Percentiles rank a stretch among this genome's conserved stretches.
Conservation (phyloP, 2,329 filamentous ascomycete genomes). For the Ascochyta pisi region DNA sequence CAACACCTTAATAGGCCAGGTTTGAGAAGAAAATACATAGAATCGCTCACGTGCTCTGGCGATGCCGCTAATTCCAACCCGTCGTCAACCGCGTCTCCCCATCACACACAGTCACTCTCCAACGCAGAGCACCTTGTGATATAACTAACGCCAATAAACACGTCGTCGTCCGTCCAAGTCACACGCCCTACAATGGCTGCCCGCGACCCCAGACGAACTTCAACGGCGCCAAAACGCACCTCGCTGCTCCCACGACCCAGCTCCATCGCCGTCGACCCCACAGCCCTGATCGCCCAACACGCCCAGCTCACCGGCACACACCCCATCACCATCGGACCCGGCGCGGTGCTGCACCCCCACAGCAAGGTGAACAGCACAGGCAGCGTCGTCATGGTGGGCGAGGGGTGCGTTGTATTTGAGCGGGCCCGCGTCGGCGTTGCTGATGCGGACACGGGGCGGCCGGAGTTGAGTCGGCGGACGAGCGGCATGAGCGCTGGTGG, state of each 20-base stretch:
- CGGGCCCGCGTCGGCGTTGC: constrained; percentile 51
- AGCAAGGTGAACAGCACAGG: constrained; percentile 58
- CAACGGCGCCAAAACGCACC: constrained; percentile 43
- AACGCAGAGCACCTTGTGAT: too few species aligned
- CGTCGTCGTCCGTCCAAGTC: background rate
- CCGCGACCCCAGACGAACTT: constrained; percentile 38
- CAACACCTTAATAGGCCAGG: too few species aligned
- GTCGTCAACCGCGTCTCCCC: constrained; percentile 3
- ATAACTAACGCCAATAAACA: too few species aligned
- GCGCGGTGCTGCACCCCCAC: constrained; percentile 86
- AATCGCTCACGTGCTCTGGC: constrained; percentile 5
- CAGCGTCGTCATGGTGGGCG: constrained; percentile 53
- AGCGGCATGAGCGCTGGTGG: constrained; percentile 20
- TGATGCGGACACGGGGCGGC: constrained; percentile 17
- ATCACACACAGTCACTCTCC: background rate
- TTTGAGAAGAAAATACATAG: too few species aligned
- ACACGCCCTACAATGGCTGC: constrained; percentile 28
- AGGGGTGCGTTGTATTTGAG: constrained; percentile 78
- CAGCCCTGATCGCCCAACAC: constrained; percentile 57
- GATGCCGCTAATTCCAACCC: constrained; percentile 4
- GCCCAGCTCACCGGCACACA: constrained; percentile 70
- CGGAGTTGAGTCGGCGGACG: constrained; percentile 13
- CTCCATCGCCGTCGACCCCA: constrained; percentile 53
- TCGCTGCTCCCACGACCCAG: constrained; percentile 49
- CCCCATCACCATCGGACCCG: constrained; percentile 77